A percentile compares a stretch with the other conserved stretches of the same genome.
Conservation (phyloP, 306 rosid species). For the Corylus avellana region DNA sequence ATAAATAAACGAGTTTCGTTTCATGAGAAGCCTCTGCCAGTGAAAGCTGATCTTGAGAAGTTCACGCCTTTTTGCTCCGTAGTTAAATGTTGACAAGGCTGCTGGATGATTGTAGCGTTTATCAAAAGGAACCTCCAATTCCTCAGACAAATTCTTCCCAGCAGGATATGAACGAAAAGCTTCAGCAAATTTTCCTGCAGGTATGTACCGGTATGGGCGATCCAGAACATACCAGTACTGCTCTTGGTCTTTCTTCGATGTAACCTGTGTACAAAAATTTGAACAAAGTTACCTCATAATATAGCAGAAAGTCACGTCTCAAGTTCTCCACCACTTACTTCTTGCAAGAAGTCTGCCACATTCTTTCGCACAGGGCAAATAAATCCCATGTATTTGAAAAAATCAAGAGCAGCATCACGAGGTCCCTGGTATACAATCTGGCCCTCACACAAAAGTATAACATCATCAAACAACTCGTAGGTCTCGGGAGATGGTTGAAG, state of each 20-base stretch:
- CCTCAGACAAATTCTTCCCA: constrained; percentile 72
- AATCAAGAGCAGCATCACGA: constrained; percentile 70
- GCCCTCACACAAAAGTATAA: constrained; percentile 90
- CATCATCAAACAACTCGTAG: constrained; percentile 92
- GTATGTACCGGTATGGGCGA: constrained; percentile 76
- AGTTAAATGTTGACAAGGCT: constrained; percentile 75
- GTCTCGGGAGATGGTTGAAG: constrained; percentile 99
- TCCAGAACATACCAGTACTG: constrained; percentile 85
- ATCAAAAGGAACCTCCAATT: constrained; percentile 71
- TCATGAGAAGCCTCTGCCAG: constrained; percentile 89
- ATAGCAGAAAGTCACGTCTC: constrained; percentile 20
- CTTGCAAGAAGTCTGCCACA: constrained; percentile 97
- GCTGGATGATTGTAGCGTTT: constrained; percentile 89
- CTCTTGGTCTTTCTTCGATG: constrained; percentile 95
- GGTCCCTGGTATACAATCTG: constrained; percentile 95
- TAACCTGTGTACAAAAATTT: constrained; percentile 60
- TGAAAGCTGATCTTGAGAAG: constrained; percentile 78
- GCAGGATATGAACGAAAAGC: constrained; percentile 64
- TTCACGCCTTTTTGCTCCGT: constrained; percentile 62
- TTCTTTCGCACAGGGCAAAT: constrained; percentile 87
- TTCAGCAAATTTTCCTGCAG: constrained; percentile 78
- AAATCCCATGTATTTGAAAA: constrained; percentile 86
- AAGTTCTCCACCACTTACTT: constrained; percentile 57
- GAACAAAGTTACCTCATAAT: constrained; percentile 18
- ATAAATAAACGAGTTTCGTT: constrained; percentile 90